These are phyloP conservation scores for Xylaria sp. DNA, from an alignment of 495 filamentous ascomycete genomes.

Conservation along the genomic window DNA sequence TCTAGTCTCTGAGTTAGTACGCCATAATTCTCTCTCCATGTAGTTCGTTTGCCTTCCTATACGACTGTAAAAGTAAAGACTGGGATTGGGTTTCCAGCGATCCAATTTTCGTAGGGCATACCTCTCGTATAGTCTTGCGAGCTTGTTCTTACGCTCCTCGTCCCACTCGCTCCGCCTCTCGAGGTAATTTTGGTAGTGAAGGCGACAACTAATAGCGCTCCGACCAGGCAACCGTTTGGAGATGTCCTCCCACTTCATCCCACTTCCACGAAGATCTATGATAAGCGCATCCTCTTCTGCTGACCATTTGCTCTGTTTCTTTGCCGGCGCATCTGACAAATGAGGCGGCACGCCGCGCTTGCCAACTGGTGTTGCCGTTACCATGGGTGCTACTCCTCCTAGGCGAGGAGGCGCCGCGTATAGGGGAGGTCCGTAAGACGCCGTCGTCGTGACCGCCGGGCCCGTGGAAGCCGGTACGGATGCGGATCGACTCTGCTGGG, in stretches of 20 bases:
- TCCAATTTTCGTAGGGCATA: slow-evolving; percentile 52
- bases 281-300: slow-evolving; percentile 88
- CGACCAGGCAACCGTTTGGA: slow-evolving; percentile 86
- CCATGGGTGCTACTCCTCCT: slow-evolving; percentile 31
- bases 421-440: slow-evolving; percentile 29
- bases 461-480: slow-evolving; percentile 54
- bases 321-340: slow-evolving; percentile 78
- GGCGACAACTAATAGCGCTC: slow-evolving; percentile 88
- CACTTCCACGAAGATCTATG: slow-evolving; percentile 83
- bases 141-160: slow-evolving; percentile 95
- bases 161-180: slow-evolving; percentile 92
- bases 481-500: slow-evolving; percentile 59
- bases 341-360: slow-evolving; percentile 59
- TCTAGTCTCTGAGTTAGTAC: slow-evolving; percentile 54
- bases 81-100: background rate
- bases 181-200: slow-evolving; percentile 97
- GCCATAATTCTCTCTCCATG: background rate
- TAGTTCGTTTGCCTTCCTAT: background rate
- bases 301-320: slow-evolving; percentile 97
- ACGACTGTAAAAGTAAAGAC: background rate
- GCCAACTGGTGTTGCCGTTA: slow-evolving; percentile 31
- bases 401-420: slow-evolving; percentile 31
- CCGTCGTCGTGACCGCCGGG: slow-evolving; percentile 38
- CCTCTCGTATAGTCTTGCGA: slow-evolving; percentile 95
- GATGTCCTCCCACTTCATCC: slow-evolving; percentile 99